Percentiles rank a stretch among this genome's conserved stretches.
These are phyloP conservation scores for Acer saccharum DNA, from an alignment of 345 rosid species.

Conservation along the genomic window DNA sequence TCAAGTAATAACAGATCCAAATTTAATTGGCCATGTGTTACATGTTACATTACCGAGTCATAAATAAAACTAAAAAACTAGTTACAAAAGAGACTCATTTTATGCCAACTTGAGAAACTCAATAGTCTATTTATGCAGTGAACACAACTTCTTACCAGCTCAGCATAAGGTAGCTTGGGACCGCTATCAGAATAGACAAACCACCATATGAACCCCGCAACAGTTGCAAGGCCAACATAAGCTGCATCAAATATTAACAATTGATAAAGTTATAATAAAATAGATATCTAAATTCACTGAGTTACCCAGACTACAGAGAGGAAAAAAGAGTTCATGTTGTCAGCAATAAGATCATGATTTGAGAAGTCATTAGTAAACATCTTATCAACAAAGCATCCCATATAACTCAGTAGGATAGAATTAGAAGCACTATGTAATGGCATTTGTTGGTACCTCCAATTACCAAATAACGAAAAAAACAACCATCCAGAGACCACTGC, in stretches of 20 bases:
- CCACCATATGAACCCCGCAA: constrained; percentile 99
- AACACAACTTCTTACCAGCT: constrained; percentile 61
- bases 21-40: not conserved
- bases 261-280: not conserved
- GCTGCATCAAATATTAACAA: constrained; percentile 52
- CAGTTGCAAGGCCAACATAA: constrained; percentile 98
- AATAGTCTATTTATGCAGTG: not conserved
- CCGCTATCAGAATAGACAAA: constrained; percentile 81
- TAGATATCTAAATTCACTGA: too few relatives aligned
- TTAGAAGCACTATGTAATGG: not conserved
- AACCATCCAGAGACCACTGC: constrained; percentile 98
- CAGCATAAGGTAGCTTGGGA: constrained; percentile 83
- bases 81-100: not conserved
- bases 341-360: not conserved
- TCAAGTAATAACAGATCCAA: not conserved
- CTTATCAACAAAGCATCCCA: constrained; percentile 3
- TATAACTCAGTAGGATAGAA: constrained; percentile 6
- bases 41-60: not conserved
- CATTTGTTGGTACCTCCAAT: constrained; percentile 76
- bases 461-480: constrained; percentile 96
- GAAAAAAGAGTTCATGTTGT: not conserved
- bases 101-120: constrained; percentile 8
- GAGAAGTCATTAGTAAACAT: constrained; percentile 8
- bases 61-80: not conserved
- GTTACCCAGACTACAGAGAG: not conserved